Conservation (phyloP, 1,284 basidiomycete genomes). For the Microbotryomycetes sp. region DNA sequence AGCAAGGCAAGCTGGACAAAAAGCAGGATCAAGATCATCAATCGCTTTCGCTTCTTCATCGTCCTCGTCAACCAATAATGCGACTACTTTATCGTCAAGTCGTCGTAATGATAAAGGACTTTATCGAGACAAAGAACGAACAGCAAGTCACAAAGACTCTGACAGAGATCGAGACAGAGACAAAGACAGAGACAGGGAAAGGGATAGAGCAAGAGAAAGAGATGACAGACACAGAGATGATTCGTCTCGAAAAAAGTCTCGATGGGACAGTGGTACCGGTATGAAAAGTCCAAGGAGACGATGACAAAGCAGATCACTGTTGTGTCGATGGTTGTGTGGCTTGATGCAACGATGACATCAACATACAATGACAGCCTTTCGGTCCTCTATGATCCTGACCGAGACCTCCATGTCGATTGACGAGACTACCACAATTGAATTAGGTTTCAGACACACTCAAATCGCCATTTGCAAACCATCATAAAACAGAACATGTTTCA, state of each 20-base stretch:
- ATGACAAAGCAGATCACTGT: not conserved
- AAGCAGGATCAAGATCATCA: conserved; percentile 51
- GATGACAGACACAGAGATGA: not conserved
- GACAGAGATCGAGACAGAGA: not conserved
- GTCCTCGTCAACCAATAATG: not conserved
- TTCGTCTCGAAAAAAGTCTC: conserved; percentile 3
- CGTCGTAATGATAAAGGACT: conserved; percentile 2
- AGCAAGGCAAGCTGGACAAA: conserved; percentile 50
- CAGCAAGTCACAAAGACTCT: conserved; percentile 2
- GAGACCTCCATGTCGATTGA: not conserved
- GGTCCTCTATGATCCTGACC: not conserved
- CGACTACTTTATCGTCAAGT: not conserved
- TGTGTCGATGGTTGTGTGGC: too few species aligned
- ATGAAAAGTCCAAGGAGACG: conserved; percentile 16
- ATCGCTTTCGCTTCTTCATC: conserved; percentile 51
- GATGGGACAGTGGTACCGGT: conserved; percentile 12
- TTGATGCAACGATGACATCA: too few species aligned
- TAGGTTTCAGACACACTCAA: too few species aligned
- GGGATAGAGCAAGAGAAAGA: not conserved
- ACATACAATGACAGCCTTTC: too few species aligned
- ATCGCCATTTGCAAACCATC: too few species aligned
- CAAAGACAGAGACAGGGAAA: not conserved
- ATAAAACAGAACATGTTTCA: not conserved
- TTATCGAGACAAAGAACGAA: conserved; percentile 9
- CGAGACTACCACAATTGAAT: not conserved